phyloP scores from a whole-genome alignment of 2,329 filamentous ascomycete species.

The Aspergillus jensenii region DNA sequence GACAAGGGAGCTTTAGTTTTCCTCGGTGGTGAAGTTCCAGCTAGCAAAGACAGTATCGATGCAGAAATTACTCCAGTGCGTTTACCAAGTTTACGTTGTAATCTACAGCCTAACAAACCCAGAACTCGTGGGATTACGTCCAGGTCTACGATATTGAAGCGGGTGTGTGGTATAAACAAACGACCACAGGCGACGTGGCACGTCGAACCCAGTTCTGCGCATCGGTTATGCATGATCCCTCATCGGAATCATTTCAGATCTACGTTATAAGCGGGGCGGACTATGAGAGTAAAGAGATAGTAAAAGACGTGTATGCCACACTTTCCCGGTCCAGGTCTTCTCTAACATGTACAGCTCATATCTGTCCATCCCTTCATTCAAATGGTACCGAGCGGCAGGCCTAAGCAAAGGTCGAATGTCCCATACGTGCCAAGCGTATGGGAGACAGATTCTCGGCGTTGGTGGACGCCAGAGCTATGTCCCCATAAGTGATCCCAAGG shows the following conservation, averaged over 20 bases:
- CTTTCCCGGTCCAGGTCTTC: background rate
- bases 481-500: background rate
- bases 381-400: constrained; percentile 14
- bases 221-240: constrained; percentile 12
- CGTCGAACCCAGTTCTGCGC: constrained; percentile 19
- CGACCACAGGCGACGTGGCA: constrained; percentile 14
- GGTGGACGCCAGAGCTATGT: constrained; percentile 13
- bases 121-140: constrained; percentile 17
- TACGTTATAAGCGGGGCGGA: constrained; percentile 16
- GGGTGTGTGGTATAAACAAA: constrained; percentile 19
- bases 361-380: constrained; percentile 19
- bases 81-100: background rate
- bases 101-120: background rate
- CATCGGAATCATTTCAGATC: constrained; percentile 14
- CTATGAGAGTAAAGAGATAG: constrained; percentile 3
- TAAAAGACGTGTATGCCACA: constrained; percentile 11
- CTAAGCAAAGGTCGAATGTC: constrained; percentile 15
- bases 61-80: constrained; percentile 11
- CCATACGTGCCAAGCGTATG: constrained; percentile 11
- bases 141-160: constrained; percentile 16
- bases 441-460: constrained; percentile 16
- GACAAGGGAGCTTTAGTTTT: constrained; percentile 14
- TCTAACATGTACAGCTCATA: constrained; percentile 6
- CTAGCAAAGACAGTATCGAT: constrained; percentile 12
- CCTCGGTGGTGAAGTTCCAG: constrained; percentile 19